Base-by-base conservation (phyloP, 768 basidiomycete species). In the Auricularia auricula-judae region DNA sequence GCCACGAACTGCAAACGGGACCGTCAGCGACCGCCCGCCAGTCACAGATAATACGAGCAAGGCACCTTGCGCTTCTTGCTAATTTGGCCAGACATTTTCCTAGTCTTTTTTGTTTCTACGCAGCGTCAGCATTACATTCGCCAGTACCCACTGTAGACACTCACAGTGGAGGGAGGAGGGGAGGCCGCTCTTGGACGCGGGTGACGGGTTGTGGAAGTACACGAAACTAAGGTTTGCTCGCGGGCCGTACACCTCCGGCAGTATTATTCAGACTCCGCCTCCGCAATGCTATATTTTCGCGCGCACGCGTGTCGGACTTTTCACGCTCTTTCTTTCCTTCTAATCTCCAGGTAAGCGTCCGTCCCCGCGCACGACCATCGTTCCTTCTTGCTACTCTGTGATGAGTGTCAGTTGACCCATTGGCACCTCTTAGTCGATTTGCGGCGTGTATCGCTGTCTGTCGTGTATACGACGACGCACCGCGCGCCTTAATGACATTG, bases 381-480 rank as follows among this genome's bases (percentile, higher is more conserved):
- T 14, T 42, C 39, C 12, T 14, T 7, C 29, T 61, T 43, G 64
- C 63, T 61, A 44, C 68, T 69, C 79, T 69, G 81, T 84, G 89
- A 91, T 82, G 89, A 91, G 89, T 82, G 88, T 91, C 89, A 83
- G 79, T 72, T 71, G 83, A 81, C 81, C 71, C 63, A 82, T 84
- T 91, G 89, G 89, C 88, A 90, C 89, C 89, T 91, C 89, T 90
- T 91, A 91, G 89, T 89, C 86, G 87, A 91, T 82, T 73, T 85
- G 64, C 42, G 36, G 16, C 39, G 23, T 36, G 58, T 42, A 18
- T 65, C 61, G n/a, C 29, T 33, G 56, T 18, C 58, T 44, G 64
- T 61, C 34, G 36, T 61, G 42, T 42, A 35, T 43, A 61, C 39
- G 59, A 39, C 56, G 56, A 14, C 39, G 84, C 29, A 29, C 74